Conservation (phyloP, 2,329 filamentous ascomycete genomes). For the Venturia nashicola region DNA sequence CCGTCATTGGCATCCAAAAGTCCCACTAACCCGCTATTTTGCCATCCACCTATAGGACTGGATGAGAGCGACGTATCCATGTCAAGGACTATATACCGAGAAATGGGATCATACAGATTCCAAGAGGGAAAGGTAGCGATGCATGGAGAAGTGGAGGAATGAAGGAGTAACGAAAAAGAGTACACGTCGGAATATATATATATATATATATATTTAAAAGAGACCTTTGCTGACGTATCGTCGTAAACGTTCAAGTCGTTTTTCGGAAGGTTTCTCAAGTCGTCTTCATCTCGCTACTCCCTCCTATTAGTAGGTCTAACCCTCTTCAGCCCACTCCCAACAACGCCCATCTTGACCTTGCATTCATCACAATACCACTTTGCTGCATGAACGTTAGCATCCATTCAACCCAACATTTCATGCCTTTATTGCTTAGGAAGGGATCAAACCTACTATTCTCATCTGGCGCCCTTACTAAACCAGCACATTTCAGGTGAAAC, state of each 20-base stretch:
- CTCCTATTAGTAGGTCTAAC: conserved; percentile 11
- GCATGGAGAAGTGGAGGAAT: not conserved
- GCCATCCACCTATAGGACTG: not conserved
- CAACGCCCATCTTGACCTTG: conserved; percentile 12
- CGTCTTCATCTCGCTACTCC: not conserved
- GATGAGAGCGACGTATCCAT: not conserved
- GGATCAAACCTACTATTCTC: conserved; percentile 28
- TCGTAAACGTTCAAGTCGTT: too few relatives aligned
- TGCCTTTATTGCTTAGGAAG: not conserved
- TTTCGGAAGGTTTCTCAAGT: not conserved
- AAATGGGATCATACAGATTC: not conserved
- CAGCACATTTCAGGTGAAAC: conserved; percentile 56
- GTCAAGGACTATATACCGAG: not conserved
- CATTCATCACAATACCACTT: conserved; percentile 16
- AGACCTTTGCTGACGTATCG: too few relatives aligned
- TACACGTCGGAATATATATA: too few relatives aligned
- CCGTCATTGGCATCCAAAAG: not conserved
- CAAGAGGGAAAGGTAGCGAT: not conserved
- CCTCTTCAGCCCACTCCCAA: conserved; percentile 3
- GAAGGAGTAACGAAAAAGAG: too few relatives aligned
- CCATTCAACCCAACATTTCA: not conserved
- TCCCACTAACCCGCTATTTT: not conserved
- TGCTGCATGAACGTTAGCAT: conserved; percentile 11
- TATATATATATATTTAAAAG: too few relatives aligned
- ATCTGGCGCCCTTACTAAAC: conserved; percentile 45